Percentiles rank a stretch among this genome's conserved stretches.
Conservation (phyloP, 441 rosid genomes). For the Flueggea neowawraea region DNA sequence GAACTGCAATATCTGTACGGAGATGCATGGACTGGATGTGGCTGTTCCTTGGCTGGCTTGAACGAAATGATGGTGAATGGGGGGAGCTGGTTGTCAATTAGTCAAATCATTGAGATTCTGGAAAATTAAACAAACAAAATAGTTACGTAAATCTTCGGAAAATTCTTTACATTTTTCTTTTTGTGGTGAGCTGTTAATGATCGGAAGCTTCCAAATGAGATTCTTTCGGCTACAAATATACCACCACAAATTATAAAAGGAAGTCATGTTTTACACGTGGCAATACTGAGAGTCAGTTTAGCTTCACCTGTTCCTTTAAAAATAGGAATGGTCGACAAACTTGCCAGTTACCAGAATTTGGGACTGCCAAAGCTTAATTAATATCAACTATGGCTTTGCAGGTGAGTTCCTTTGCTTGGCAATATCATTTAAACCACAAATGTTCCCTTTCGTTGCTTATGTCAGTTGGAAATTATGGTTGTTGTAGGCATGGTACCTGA, state of each 20-base stretch:
- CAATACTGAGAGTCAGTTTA: not conserved
- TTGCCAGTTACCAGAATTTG: not conserved
- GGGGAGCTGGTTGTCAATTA: no score
- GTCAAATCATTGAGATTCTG: no score
- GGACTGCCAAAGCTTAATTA: not conserved
- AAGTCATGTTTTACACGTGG: slow-evolving; percentile 40
- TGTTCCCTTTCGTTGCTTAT: not conserved
- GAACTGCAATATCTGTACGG: no score
- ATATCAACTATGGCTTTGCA: slow-evolving; percentile 53
- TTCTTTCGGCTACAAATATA: not conserved
- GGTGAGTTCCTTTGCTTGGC: slow-evolving; percentile 31
- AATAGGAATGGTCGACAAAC: not conserved
- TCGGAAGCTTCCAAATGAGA: not conserved
- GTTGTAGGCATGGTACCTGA: slow-evolving; percentile 83
- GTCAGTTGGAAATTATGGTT: not conserved
- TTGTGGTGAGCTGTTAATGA: no score
- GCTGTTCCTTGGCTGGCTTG: no score
- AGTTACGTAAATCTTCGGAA: no score
- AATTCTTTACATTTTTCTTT: no score
- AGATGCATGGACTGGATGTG: no score
- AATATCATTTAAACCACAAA: not conserved
- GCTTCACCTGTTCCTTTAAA: not conserved
- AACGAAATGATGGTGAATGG: no score
- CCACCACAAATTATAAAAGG: slow-evolving; percentile 20
- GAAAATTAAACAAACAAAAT: no score